Percentiles rank a stretch among this genome's conserved stretches.
Evolutionary conservation across 2,329 filamentous ascomycete species (phyloP).

Genomic region (Stenocarpella maydis): DNA sequence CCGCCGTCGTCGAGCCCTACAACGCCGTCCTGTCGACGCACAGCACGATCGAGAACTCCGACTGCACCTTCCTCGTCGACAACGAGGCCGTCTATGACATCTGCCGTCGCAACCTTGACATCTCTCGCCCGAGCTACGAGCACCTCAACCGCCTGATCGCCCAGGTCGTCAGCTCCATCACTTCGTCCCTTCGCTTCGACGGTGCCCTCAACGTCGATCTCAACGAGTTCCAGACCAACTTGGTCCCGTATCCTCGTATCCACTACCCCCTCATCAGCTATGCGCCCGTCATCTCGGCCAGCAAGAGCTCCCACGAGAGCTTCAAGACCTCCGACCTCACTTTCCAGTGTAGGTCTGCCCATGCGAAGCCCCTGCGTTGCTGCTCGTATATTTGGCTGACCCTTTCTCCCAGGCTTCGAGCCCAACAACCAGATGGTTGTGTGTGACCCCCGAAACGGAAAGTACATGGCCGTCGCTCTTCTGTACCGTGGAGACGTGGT

Average conservation of each 20-base stretch:
- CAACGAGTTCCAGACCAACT: conserved; percentile 81
- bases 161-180: conserved; percentile 79
- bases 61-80: conserved; percentile 80
- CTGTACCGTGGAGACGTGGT: conserved; percentile 77
- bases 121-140: conserved; percentile 73
- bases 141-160: conserved; percentile 78
- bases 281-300: conserved; percentile 73
- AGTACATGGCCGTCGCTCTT: conserved; percentile 79
- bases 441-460: conserved; percentile 76
- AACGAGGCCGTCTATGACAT: conserved; percentile 81
- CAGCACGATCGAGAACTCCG: conserved; percentile 80
- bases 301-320: conserved; percentile 85
- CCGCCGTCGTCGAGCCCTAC: conserved; percentile 77
- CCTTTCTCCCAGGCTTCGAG: conserved; percentile 67
- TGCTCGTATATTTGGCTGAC: conserved; percentile 37
- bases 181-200: conserved; percentile 75
- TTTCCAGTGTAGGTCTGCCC: conserved; percentile 69
- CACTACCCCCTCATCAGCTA: conserved; percentile 80
- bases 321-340: conserved; percentile 84
- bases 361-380: background rate
- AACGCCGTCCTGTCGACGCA: conserved; percentile 78
- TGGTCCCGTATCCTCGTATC: conserved; percentile 77
- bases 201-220: conserved; percentile 77
- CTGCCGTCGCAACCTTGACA: conserved; percentile 75
- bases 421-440: conserved; percentile 83